Evolutionary conservation across 2,329 filamentous ascomycete species (phyloP).

Genomic region (Corynespora cassiicola): DNA sequence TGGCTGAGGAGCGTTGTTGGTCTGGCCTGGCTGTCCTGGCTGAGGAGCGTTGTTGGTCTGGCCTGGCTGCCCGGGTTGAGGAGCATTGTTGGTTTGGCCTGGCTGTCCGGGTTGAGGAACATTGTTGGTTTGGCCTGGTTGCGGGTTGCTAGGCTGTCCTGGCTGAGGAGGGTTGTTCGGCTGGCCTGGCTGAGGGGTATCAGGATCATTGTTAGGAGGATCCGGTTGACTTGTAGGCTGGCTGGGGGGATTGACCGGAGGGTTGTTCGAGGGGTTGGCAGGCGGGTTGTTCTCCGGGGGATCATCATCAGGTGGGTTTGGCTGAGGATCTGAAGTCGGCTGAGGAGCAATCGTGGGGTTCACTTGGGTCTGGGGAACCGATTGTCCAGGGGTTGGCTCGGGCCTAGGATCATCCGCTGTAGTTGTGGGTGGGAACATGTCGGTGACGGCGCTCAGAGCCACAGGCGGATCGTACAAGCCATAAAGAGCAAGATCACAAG

Average conservation of each 20-base stretch:
- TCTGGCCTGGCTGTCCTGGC: background rate
- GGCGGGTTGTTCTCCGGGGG: constrained; percentile 6
- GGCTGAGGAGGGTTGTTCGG: constrained; percentile 3
- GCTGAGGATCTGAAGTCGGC: constrained; percentile 4
- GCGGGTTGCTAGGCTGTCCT: constrained; percentile 6
- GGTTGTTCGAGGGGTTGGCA: constrained; percentile 4
- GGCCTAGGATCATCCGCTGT: constrained; percentile 6
- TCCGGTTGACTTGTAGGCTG: constrained; percentile 1
- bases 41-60: background rate
- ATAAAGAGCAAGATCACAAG: constrained; percentile 20
- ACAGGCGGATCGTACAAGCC: constrained; percentile 22
- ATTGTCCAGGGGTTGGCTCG: constrained; percentile 27
- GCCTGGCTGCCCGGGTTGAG: constrained; percentile 3
- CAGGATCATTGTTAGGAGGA: constrained; percentile 2
- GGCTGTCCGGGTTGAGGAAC: background rate
- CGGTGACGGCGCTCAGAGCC: constrained; percentile 15
- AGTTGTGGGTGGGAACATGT: constrained; percentile 19
- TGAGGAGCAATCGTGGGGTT: constrained; percentile 13
- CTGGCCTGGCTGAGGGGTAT: background rate
- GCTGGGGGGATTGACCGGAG: constrained; percentile 1
- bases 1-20: background rate
- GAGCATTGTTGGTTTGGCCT: constrained; percentile 1
- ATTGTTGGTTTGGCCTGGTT: constrained; percentile 4
- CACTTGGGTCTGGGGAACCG: constrained; percentile 12
- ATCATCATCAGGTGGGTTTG: constrained; percentile 2